A percentile compares a stretch with the other conserved stretches of the same genome.
These are phyloP conservation scores for Bauhinia variegata DNA, from an alignment of 306 rosid genomes.

Conservation along the genomic window DNA sequence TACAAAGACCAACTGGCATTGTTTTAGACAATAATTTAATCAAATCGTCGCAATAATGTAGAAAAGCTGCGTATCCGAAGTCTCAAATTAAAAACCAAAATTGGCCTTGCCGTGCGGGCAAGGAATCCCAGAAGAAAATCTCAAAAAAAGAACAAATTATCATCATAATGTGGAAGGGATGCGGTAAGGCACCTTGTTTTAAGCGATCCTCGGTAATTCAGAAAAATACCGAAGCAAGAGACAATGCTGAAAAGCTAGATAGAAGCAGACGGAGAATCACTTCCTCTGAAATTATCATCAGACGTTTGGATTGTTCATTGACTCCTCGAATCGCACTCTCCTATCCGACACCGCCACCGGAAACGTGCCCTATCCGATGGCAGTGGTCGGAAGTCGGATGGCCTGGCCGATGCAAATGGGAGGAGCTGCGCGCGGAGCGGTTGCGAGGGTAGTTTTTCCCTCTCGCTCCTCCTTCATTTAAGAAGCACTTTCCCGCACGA, in stretches of 20 bases:
- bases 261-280: conserved; percentile 1
- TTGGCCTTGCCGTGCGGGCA: not conserved
- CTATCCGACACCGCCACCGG: no score
- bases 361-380: not conserved
- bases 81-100: not conserved
- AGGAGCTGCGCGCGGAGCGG: conserved; percentile 11
- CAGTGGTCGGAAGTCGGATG: no score
- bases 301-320: no score
- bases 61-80: not conserved
- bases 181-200: conserved; percentile 26
- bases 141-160: conserved; percentile 1
- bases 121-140: not conserved
- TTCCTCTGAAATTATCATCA: not conserved
- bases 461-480: not conserved
- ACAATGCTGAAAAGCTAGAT: not conserved
- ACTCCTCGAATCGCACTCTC: no score
- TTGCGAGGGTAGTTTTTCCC: not conserved
- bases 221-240: not conserved
- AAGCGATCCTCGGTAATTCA: not conserved
- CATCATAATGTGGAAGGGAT: not conserved
- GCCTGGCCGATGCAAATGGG: conserved; percentile 7
- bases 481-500: not conserved
- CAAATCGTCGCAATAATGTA: not conserved
- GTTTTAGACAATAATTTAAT: no score
- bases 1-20: no score